phyloP scores from a whole-genome alignment of 106 monocot species.

The Posidonia australis region DNA sequence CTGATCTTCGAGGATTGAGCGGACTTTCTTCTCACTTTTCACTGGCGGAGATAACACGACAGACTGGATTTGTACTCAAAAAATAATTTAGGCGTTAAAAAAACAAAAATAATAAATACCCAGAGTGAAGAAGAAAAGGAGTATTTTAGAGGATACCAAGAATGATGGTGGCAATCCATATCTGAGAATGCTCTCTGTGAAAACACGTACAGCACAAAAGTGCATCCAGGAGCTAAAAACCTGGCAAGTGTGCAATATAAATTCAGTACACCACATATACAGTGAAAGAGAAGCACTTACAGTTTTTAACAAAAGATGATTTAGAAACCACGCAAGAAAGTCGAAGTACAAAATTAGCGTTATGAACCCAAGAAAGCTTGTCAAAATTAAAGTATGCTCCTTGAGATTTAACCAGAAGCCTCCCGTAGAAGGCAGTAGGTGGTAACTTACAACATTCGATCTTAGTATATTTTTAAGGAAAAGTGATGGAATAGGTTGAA shows the following conservation, averaged over 20 bases:
- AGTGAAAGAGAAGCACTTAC: background rate
- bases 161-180: constrained; percentile 91
- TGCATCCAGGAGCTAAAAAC: constrained; percentile 99
- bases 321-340: no score
- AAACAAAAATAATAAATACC: background rate
- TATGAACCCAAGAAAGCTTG: no score
- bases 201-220: constrained; percentile 83
- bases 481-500: no score
- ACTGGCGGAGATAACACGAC: constrained; percentile 59
- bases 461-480: no score
- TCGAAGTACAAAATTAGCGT: no score
- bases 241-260: constrained; percentile 21
- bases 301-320: background rate
- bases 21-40: constrained; percentile 92
- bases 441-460: no score
- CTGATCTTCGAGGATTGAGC: constrained; percentile 56
- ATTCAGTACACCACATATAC: background rate
- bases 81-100: background rate
- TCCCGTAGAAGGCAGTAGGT: no score
- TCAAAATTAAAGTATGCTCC: no score
- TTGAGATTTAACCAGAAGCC: no score
- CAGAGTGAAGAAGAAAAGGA: background rate
- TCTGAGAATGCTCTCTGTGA: constrained; percentile 97
- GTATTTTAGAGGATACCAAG: constrained; percentile 44
- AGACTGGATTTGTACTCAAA: constrained; percentile 28